Conservation (phyloP, 495 filamentous ascomycete genomes). For the Tuber borchii region DNA sequence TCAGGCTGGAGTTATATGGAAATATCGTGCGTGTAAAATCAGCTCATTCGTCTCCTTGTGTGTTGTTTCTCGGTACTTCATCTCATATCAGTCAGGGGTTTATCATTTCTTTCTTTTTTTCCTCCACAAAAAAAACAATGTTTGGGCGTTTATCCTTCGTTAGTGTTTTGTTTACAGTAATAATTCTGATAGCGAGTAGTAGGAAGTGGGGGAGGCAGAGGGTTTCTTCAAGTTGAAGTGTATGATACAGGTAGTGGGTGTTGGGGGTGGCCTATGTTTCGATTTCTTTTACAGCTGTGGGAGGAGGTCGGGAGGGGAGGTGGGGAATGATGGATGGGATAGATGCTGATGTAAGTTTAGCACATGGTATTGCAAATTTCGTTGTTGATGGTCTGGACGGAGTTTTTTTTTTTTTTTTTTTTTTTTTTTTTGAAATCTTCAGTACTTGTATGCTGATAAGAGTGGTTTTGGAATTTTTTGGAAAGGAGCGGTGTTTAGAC, state of each 20-base stretch:
- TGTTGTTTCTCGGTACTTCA: not conserved
- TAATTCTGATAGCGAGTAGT: not conserved
- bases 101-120: not conserved
- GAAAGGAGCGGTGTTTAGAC: too few relatives aligned
- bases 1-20: not conserved
- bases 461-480: not conserved
- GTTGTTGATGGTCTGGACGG: not conserved
- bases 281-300: not conserved
- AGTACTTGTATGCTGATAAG: not conserved
- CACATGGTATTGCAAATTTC: not conserved
- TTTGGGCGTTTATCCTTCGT: not conserved
- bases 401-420: not conserved
- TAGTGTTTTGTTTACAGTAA: not conserved
- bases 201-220: not conserved
- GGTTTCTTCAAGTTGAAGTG: not conserved
- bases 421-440: not conserved
- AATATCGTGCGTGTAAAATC: conserved; percentile 3
- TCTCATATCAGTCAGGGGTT: not conserved
- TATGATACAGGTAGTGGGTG: not conserved
- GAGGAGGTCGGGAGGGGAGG: not conserved
- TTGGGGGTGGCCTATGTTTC: not conserved
- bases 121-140: not conserved
- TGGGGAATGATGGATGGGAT: not conserved
- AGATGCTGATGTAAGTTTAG: not conserved
- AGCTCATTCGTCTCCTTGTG: not conserved